Evolutionary conservation across 2,329 filamentous ascomycete species (phyloP), one percentile per base, ranked within the genome.

Genomic region (Fusarium annulatum): DNA sequence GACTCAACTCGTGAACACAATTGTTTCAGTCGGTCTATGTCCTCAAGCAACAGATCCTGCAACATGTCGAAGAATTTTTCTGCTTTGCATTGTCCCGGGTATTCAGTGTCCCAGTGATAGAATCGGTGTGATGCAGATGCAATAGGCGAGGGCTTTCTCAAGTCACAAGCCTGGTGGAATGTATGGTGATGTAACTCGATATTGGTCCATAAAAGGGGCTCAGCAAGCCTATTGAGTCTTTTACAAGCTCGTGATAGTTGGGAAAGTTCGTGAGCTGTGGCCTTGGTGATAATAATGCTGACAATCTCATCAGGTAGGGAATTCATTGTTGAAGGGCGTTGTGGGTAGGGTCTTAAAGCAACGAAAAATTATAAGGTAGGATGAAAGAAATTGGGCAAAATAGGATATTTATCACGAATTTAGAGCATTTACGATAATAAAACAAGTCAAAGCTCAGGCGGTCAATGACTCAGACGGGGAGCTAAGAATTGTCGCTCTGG

Each of bases 271-370:
- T 64, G 57, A 1, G 38, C 46, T 9, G 45, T 26, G 7, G 30
- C 16, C 9, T 46, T 16, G 7, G 26, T 26, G 8, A 63, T 2
- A 15, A 64, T 21, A 3, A 41, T 38, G 9, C 8, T 28, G 30
- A 45, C 23, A 14, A 63, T 18, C 21, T 64, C 62, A 45, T 63
- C 39, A 5, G 62, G 58, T 16, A 61, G 30, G 8, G 58, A 23
- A 26, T 61, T 19, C 48, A 61, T 61, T 3, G 18, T 41, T 28
- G 14, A 11, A 8, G 9, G 14, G n/a, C 6, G 26, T n/a, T 6
- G 8, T 26, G 26, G 15, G 21, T 5, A 2, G 4, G 33, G 16
- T 7, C 7, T 5, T 3, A 14, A 10, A 26, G 12, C 7, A 23
- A 28, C 2, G 14, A 9, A 7, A n/a, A 5, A 28, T 10, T 38